Base-by-base conservation (phyloP, 2,329 filamentous ascomycete genomes). In the Dactylellina cionopaga region DNA sequence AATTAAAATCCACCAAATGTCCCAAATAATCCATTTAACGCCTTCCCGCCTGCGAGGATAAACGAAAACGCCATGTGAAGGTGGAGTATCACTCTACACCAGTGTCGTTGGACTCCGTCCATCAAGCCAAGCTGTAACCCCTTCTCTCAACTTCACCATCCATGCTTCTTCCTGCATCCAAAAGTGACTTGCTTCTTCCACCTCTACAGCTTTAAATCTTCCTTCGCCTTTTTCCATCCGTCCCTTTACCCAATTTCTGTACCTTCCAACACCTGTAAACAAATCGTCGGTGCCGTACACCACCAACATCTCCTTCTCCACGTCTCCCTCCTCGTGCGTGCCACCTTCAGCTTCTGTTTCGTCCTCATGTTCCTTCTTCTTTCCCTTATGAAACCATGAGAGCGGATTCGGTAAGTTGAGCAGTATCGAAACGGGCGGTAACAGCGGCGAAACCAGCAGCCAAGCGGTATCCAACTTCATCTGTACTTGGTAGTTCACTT, bases 201-300 rank as follows among this genome's bases (percentile, higher is more conserved):
- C 79, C 68, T 85, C 82, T 13, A 80, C 77, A 75, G 81, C 81
- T 24, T 75, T 75, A 69, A 85, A 84, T 7, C 71, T 55, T 22
- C 44, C 59, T 11, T 69, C 70, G 2, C 65, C 75, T 6, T 75
- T 37, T 3, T 77, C 78, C 3, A 59, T 78, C 15, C 80, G 79
- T 44, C 93, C 80, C 69, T 82, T 84, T 39, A 25, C 47, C 93
- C 93, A 96, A 0, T 83, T 81, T 9, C 85, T 84, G 75, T 93
- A 82, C 79, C 87, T 90, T 66, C 83, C 85, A 2, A 82, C 83
- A 0, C 88, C 85, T 0, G 91, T 88, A 75, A 97, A 96, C 0
- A 84, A 81, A 79, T 98, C 93, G 2, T 85, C 83, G 54, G 89
- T 87, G 0, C 93, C 94, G 77, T 89, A 96, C 0, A 96, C 80